These are phyloP conservation scores for Tetraselmis chui DNA, from an alignment of 139 green algal genomes.

Conservation along the genomic window DNA sequence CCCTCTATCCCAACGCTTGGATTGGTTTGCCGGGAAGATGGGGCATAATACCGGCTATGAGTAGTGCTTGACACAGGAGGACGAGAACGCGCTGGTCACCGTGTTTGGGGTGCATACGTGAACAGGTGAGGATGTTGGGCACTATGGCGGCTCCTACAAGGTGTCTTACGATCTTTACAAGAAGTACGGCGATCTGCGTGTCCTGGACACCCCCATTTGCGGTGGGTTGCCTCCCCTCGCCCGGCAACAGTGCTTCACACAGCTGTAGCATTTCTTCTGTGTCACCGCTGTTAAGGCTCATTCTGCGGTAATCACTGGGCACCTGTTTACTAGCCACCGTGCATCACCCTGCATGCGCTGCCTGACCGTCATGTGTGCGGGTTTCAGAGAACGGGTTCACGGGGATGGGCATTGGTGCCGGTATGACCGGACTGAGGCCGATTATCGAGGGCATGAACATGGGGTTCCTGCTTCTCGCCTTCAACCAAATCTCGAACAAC, in stretches of 20 bases:
- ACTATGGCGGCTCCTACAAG: constrained; percentile 95
- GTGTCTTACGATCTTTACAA: constrained; percentile 88
- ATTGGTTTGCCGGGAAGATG: too few species aligned
- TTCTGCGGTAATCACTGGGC: too few species aligned
- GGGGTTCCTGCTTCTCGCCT: constrained; percentile 94
- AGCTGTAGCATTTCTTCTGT: too few species aligned
- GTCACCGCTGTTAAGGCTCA: too few species aligned
- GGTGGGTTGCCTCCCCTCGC: constrained; percentile 31
- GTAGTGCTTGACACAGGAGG: too few species aligned
- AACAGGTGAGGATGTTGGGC: constrained; percentile 87
- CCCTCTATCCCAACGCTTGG: too few species aligned
- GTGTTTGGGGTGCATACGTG: background rate
- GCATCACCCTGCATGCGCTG: too few species aligned
- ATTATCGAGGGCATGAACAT: constrained; percentile 99
- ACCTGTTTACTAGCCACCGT: too few species aligned
- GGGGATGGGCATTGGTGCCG: constrained; percentile 92
- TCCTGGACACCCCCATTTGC: constrained; percentile 95
- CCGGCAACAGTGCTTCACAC: too few species aligned
- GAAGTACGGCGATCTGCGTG: constrained; percentile 89
- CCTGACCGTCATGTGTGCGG: too few species aligned
- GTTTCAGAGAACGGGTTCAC: constrained; percentile 86
- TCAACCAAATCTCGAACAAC: constrained; percentile 99
- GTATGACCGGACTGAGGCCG: constrained; percentile 89
- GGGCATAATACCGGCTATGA: too few species aligned
- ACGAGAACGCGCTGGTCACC: background rate